Evolutionary conservation across 106 monocot species (phyloP).

Genomic region (Platanthera zijinensis): DNA sequence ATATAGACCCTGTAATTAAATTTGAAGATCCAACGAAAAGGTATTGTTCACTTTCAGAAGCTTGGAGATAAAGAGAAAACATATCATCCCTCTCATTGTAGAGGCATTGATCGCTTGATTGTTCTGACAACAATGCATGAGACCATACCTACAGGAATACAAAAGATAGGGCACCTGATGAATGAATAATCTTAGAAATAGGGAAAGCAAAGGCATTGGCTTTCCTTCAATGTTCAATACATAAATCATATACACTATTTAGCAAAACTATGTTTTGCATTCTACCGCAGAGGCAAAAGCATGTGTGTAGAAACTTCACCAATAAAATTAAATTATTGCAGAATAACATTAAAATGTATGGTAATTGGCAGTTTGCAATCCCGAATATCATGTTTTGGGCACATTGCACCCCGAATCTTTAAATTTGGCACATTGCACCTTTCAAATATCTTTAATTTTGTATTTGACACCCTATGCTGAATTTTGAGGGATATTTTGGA

Average conservation of each 20-base stretch:
- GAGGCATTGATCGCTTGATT: constrained; percentile 78
- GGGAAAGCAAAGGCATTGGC: background rate
- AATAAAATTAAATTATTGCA: background rate
- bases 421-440: no score
- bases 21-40: constrained; percentile 85
- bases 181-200: background rate
- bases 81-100: constrained; percentile 97
- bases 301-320: background rate
- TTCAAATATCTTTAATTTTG: no score
- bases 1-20: constrained; percentile 71
- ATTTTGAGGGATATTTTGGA: no score
- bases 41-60: constrained; percentile 83
- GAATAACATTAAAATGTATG: background rate
- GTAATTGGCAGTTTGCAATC: no score
- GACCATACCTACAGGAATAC: constrained; percentile 60
- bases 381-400: no score
- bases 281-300: background rate
- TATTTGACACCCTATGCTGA: no score
- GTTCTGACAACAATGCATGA: constrained; percentile 69
- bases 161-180: background rate
- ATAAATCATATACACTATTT: background rate
- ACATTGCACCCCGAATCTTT: no score
- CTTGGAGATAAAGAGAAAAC: constrained; percentile 71
- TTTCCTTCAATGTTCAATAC: background rate
- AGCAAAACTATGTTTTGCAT: background rate